Conservation (phyloP, 192 early-diverging fungal genomes). For the Entophlyctis luteolus region DNA sequence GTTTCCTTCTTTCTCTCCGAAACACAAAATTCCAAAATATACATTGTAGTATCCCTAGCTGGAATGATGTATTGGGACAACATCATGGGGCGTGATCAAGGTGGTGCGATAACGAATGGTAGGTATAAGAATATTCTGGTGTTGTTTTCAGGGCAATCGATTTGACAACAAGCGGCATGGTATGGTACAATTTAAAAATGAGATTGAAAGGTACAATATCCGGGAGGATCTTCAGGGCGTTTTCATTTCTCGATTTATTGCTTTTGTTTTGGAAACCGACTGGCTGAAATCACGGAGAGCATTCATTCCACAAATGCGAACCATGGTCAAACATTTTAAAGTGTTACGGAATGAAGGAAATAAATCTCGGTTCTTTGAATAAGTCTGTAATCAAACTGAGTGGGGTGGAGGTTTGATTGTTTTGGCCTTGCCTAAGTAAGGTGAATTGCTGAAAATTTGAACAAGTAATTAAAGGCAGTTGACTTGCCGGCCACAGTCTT, state of each 20-base stretch:
- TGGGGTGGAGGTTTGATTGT: too few species aligned
- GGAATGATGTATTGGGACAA: background rate
- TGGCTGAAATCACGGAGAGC: too few species aligned
- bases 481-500: too few species aligned
- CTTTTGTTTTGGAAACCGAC: too few species aligned
- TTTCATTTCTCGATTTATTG: constrained; percentile 2
- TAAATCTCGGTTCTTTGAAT: too few species aligned
- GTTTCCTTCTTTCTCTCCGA: background rate
- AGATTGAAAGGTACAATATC: background rate
- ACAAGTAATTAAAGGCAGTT: too few species aligned
- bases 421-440: too few species aligned
- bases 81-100: background rate
- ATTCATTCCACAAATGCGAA: too few species aligned
- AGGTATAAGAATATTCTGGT: background rate
- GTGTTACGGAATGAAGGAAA: too few species aligned
- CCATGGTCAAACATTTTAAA: too few species aligned
- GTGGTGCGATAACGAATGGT: background rate
- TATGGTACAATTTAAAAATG: background rate
- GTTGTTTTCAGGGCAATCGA: constrained; percentile 14
- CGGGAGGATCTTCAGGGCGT: background rate
- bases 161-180: background rate
- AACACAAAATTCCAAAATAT: background rate
- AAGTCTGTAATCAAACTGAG: too few species aligned
- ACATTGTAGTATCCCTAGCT: background rate
- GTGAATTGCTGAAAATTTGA: too few species aligned